Conservation (phyloP, 1,139 yeast genomes). For the Pichia sp. region DNA sequence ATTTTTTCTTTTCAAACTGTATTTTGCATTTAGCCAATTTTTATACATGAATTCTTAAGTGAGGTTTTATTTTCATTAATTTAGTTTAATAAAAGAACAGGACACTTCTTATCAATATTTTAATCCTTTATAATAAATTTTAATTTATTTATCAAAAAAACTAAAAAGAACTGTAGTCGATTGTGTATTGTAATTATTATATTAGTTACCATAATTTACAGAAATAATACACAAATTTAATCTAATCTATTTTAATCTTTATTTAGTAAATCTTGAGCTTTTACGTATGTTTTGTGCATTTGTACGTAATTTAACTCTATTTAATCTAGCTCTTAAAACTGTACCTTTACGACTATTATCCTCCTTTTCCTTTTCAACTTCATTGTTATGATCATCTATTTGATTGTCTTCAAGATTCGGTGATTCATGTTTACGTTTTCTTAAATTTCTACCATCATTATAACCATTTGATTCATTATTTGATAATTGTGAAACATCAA, state of each 20-base stretch:
- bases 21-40: constrained; percentile 10
- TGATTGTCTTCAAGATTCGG: not conserved
- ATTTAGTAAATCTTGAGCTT: not conserved
- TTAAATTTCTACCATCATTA: constrained; percentile 1
- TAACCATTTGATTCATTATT: not conserved
- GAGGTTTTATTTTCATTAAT: constrained; percentile 5
- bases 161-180: not conserved
- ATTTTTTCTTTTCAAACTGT: not conserved
- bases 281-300: constrained; percentile 8
- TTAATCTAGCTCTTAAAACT: constrained; percentile 9
- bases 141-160: not conserved
- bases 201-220: not conserved
- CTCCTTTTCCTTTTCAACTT: not conserved
- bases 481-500: constrained; percentile 6
- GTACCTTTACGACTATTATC: not conserved
- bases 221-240: not conserved
- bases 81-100: not conserved
- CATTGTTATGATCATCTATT: not conserved
- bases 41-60: constrained; percentile 5
- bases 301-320: constrained; percentile 12
- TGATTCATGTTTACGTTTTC: constrained; percentile 5
- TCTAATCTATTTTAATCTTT: not conserved
- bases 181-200: not conserved
- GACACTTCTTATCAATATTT: constrained; percentile 6
- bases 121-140: not conserved